phyloP scores from a whole-genome alignment of 148 eudicot species.

The Arctostaphylos glauca region DNA sequence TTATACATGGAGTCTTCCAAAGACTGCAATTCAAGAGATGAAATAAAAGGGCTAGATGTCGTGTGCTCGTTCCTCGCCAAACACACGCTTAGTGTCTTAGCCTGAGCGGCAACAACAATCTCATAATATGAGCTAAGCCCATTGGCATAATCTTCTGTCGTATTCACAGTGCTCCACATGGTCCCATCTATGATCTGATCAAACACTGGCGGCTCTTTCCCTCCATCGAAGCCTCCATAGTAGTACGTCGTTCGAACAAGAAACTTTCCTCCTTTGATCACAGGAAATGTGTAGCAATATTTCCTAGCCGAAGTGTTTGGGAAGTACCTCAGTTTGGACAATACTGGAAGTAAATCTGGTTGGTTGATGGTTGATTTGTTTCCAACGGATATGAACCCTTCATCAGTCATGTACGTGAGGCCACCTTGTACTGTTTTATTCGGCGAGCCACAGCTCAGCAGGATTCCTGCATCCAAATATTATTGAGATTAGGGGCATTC shows the following conservation, averaged over 20 bases:
- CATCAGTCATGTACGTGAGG: constrained; percentile 54
- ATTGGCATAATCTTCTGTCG: constrained; percentile 56
- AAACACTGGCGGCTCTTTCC: constrained; percentile 65
- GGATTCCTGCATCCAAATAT: constrained; percentile 35
- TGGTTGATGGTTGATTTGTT: constrained; percentile 39
- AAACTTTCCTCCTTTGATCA: constrained; percentile 43
- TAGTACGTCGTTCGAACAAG: constrained; percentile 61
- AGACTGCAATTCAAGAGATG: constrained; percentile 52
- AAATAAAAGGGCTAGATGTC: constrained; percentile 57
- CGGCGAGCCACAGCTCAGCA: constrained; percentile 62
- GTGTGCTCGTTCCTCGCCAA: constrained; percentile 52
- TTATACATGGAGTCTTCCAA: constrained; percentile 56
- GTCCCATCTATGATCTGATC: constrained; percentile 85
- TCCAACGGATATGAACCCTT: constrained; percentile 42
- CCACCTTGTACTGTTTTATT: constrained; percentile 21
- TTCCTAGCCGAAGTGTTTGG: constrained; percentile 48
- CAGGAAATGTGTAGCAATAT: constrained; percentile 59
- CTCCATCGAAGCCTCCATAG: constrained; percentile 81
- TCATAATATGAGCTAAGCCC: constrained; percentile 74
- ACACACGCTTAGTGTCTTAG: constrained; percentile 48
- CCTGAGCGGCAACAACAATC: constrained; percentile 47
- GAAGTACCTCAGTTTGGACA: constrained; percentile 58
- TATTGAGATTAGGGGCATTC: not conserved
- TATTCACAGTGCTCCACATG: constrained; percentile 70
- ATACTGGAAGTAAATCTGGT: constrained; percentile 36